A percentile compares a stretch with the other conserved stretches of the same genome.
These are phyloP conservation scores for Komagataella mondaviorum DNA, from an alignment of 805 yeast species.

Conservation along the genomic window DNA sequence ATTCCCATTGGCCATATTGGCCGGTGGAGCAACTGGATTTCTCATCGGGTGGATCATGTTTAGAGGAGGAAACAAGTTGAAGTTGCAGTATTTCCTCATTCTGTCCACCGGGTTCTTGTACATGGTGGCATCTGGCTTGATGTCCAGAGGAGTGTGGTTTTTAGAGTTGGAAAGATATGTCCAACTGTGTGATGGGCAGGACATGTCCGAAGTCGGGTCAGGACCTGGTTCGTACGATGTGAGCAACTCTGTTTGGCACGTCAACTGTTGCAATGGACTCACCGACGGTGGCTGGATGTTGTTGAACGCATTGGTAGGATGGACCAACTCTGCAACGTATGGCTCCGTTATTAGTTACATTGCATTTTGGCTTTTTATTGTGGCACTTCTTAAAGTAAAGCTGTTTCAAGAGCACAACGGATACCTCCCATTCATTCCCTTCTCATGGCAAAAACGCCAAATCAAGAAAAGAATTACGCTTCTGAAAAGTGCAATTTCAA, in stretches of 20 bases:
- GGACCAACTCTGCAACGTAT: conserved; percentile 91
- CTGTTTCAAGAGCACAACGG: conserved; percentile 43
- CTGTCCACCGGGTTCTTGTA: conserved; percentile 71
- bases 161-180: conserved; percentile 71
- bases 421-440: conserved; percentile 45
- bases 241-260: conserved; percentile 76
- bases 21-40: conserved; percentile 47
- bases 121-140: conserved; percentile 74
- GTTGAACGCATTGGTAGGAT: conserved; percentile 76
- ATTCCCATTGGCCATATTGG: conserved; percentile 47
- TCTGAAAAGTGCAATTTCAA: background rate
- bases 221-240: conserved; percentile 93
- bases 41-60: conserved; percentile 56
- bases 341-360: conserved; percentile 71
- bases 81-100: conserved; percentile 62
- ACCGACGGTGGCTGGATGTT: conserved; percentile 93
- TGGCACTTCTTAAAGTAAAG: conserved; percentile 27
- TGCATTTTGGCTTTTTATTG: conserved; percentile 50
- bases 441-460: conserved; percentile 42
- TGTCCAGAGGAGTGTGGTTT: conserved; percentile 85
- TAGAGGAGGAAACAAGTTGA: conserved; percentile 65
- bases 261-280: conserved; percentile 86
- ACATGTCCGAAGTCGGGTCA: conserved; percentile 76
- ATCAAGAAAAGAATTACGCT: conserved; percentile 25
- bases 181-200: conserved; percentile 64